Evolutionary conservation across 441 rosid species (phyloP).

Genomic region (Brassica balearica): DNA sequence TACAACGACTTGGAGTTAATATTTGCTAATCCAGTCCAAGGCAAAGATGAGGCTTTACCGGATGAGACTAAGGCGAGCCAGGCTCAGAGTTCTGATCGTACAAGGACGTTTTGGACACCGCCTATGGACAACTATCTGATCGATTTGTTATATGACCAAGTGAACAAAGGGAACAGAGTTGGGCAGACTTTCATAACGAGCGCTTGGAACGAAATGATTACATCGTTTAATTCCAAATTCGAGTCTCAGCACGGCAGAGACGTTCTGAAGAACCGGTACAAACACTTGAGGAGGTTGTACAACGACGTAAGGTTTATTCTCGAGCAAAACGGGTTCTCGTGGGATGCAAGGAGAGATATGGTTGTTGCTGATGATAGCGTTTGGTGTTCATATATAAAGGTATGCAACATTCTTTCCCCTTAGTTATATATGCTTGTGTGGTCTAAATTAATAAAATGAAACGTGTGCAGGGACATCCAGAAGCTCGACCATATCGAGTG

Average conservation of each 20-base stretch:
- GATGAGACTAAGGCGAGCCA: conserved; percentile 57
- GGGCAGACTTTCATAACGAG: conserved; percentile 83
- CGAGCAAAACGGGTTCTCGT: conserved; percentile 71
- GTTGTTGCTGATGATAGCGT: conserved; percentile 76
- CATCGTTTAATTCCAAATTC: conserved; percentile 69
- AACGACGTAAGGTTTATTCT: conserved; percentile 75
- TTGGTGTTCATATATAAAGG: conserved; percentile 83
- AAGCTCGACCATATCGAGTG: conserved; percentile 85
- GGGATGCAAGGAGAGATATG: conserved; percentile 85
- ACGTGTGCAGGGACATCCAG: conserved; percentile 77
- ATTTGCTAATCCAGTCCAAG: conserved; percentile 55
- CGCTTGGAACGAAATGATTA: conserved; percentile 81
- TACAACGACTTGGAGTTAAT: conserved; percentile 72
- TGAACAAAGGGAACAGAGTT: conserved; percentile 76
- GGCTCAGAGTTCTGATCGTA: conserved; percentile 57
- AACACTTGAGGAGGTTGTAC: conserved; percentile 82
- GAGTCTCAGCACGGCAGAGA: conserved; percentile 72
- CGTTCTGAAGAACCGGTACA: conserved; percentile 83
- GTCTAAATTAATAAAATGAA: not conserved
- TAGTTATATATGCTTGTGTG: not conserved
- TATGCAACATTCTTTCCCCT: conserved; percentile 35
- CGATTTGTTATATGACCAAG: conserved; percentile 81
- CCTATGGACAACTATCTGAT: conserved; percentile 87
- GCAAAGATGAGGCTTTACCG: conserved; percentile 43
- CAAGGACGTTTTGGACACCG: conserved; percentile 89